These are phyloP conservation scores for Prunus fruticosa DNA, from an alignment of 306 rosid species.

Conservation along the genomic window DNA sequence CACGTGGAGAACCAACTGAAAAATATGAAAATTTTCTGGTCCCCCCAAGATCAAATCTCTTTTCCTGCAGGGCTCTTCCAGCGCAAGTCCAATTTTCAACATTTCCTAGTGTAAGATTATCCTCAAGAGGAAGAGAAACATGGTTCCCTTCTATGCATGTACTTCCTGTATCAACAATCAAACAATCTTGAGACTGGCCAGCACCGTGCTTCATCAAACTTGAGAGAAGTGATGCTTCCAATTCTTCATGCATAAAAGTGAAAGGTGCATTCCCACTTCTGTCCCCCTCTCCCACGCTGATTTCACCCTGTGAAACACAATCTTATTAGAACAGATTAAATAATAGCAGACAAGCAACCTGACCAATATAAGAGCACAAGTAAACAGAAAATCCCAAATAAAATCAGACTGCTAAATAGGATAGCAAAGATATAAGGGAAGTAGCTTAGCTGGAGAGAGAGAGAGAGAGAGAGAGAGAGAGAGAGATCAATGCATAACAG, in stretches of 20 bases:
- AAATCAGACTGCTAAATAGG: constrained; percentile 2
- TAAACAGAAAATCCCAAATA: constrained; percentile 4
- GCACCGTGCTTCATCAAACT: constrained; percentile 26
- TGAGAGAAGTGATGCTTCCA: constrained; percentile 22
- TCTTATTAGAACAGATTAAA: constrained; percentile 16
- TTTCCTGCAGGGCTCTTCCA: constrained; percentile 37
- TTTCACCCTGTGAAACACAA: constrained; percentile 37
- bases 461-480: neutral
- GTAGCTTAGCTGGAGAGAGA: neutral
- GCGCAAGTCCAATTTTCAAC: constrained; percentile 24
- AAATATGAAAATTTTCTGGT: constrained; percentile 26
- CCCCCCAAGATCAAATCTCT: constrained; percentile 30
- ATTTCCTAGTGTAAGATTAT: constrained; percentile 27
- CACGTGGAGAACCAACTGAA: constrained; percentile 39
- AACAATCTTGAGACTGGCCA: constrained; percentile 14
- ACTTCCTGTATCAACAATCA: constrained; percentile 21
- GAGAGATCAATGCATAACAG: constrained; percentile 2
- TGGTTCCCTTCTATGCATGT: constrained; percentile 33
- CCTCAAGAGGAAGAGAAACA: constrained; percentile 22
- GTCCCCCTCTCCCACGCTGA: constrained; percentile 31
- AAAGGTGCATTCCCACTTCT: constrained; percentile 22
- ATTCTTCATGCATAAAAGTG: constrained; percentile 20
- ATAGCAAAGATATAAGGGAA: neutral
- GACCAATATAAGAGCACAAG: constrained; percentile 3
- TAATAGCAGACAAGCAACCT: neutral